Evolutionary conservation across 805 yeast genomes (phyloP), one percentile per base, ranked within the genome.

Genomic region (Lipomyces mesembrius): DNA sequence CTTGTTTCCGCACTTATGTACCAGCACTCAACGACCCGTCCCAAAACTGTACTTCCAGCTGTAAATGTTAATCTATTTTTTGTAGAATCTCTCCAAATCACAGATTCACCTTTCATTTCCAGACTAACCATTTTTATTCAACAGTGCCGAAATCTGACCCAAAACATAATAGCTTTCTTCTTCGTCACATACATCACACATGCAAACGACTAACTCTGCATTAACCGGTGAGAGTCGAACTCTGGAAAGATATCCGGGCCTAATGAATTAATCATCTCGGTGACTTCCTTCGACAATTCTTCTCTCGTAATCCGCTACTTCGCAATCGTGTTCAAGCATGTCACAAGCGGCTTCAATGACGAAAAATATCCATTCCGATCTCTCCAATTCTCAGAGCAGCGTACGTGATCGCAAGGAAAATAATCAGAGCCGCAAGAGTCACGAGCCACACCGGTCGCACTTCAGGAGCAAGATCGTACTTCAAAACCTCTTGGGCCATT

Each of bases 311-410:
- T 78, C 73, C 90, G 87, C 71, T 95, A 80, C 65, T 87, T 77
- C 52, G 77, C 77, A 14, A 87, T 75, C 53, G 83, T 78, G 57
- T 80, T 79, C 49, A 76, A 75, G 4, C 81, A 79, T 75, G 86
- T 81, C 17, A 86, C 89, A 56, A 94, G 79, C 0, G 98, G 97
- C 71, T 92, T 84, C 64, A 94, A 79, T 2, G 96, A 88, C 75
- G 92, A 76, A 89, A 84, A 59, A 90, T 83, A 76, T 94, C 98
- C 87, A 91, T 84, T 46, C 99, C 99, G 67, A 88, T 89, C 75
- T 95, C 99, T 62, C 99, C 98, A 65, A 92, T 87, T 34, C 91
- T 83, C 72, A 95, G 83, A 0, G 99, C 97, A n/a, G 96, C 87
- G 74, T 91, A 94, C 0, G 98, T 91, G 17, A 94, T 87, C 35